Evolutionary conservation across 2,329 filamentous ascomycete genomes (phyloP).

Genomic region (Cladobotryum mycophilum): DNA sequence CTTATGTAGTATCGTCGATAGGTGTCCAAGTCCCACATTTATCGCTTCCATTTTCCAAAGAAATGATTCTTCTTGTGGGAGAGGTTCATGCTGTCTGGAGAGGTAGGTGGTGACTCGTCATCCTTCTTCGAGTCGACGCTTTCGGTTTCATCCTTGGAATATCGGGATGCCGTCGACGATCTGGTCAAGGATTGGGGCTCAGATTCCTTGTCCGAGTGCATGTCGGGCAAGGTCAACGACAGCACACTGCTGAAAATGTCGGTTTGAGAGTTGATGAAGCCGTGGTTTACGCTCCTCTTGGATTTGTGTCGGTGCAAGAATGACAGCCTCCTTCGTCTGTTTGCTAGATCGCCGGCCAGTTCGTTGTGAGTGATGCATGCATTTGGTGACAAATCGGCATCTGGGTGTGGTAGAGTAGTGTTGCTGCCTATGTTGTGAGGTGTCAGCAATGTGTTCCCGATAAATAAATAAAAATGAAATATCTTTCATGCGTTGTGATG

Average conservation of each 20-base stretch:
- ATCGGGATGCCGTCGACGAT: constrained; percentile 23
- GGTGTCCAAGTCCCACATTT: not conserved
- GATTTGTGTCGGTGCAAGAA: constrained; percentile 43
- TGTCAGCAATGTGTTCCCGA: not conserved
- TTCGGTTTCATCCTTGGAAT: constrained; percentile 34
- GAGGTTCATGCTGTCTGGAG: constrained; percentile 25
- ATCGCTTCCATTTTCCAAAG: constrained; percentile 9
- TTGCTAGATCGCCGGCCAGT: constrained; percentile 36
- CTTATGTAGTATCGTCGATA: no score
- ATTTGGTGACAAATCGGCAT: constrained; percentile 51
- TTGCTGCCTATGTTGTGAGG: constrained; percentile 38
- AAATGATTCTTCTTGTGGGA: constrained; percentile 20
- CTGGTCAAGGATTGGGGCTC: constrained; percentile 16
- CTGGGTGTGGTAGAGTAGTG: constrained; percentile 56
- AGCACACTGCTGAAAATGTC: constrained; percentile 27
- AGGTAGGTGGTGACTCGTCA: constrained; percentile 31
- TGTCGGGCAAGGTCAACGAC: constrained; percentile 26
- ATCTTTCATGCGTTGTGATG: not conserved
- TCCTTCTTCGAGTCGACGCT: constrained; percentile 27
- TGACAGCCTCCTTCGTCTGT: constrained; percentile 39
- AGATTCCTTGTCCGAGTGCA: constrained; percentile 15
- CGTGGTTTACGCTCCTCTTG: constrained; percentile 42
- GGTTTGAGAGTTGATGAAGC: constrained; percentile 34
- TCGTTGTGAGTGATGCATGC: constrained; percentile 52
- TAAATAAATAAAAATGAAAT: not conserved